Base-by-base conservation (phyloP, 768 basidiomycete species). In the Dentipellis fragilis region DNA sequence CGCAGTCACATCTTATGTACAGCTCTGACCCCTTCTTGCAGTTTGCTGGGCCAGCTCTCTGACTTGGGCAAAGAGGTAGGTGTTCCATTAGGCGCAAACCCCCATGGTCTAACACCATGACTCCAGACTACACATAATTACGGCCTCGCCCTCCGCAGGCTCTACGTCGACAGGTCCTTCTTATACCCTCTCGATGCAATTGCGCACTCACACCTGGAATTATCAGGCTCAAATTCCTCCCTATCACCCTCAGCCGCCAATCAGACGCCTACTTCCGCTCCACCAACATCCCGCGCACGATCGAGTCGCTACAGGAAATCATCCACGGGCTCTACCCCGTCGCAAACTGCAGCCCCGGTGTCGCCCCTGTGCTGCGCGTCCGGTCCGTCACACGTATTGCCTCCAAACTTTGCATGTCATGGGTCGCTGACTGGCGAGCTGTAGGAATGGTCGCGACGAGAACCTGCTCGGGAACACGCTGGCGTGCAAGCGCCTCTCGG, bases 261-360 rank as follows among this genome's bases (percentile, higher is more conserved):
- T 69, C 71, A 10, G 68, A 75, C 52, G 74, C 75, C 22, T 88
- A 87, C 66, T 84, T 88, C 60, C 74, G 86, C 75, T 85, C 80
- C 14, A 92, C 89, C 2, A 85, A 87, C 63, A 80, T 92, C 66
- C 80, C 87, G 0, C 75, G 89, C 36, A 90, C 88, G 5, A 81
- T 84, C 14, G 86, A 90, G 61, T 83, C 83, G 0, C 68, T 89
- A 16, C 83, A 86, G 60, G 82, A 91, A 59, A 73, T 90, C 37
- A 72, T 87, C n/a, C 75, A 82, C 51, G 88, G 88, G 1, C 66
- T 92, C 49, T 91, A 89, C 62, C 85, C 85, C 1, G 68, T 70
- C 7, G 58, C 68, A 4, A 79, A 80, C 63, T 81, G 78, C 59
- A 67, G 67, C 8, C 61, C 69, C 12, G 66, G 67, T n/a, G 69